Base-by-base conservation (phyloP, 345 rosid genomes). In the Arabis hirsuta region DNA sequence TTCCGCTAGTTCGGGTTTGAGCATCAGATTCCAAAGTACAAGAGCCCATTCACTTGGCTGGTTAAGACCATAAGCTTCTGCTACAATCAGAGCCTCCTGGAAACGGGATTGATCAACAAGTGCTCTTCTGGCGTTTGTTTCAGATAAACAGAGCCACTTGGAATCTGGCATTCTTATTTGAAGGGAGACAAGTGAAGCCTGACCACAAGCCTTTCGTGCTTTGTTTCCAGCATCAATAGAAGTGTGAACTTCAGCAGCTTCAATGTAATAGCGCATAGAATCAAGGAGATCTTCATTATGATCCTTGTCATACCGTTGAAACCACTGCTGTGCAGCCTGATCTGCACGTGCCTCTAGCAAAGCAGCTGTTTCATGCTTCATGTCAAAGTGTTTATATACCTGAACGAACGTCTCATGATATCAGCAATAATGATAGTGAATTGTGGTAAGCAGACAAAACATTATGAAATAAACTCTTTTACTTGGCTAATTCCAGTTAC, bases 91-190 rank as follows among this genome's bases (percentile, higher is more conserved):
- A 61, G 99, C 96, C 84, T 95, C 99, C 65, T 84, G 99, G 81
- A 95, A 95, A 42, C 85, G 90, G 19, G 92, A 86, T 80, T 91
- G 99, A 73, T 90, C 98, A 46, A 92, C 99, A 54, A 91, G 66
- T 38, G 87, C 87, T 62, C 90, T 79, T 78, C 99, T 83, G 13
- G 97, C 98, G 73, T 95, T 91, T 56, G 99, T 95, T 69, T 90
- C 98, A 24, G 93, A 84, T 60, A 86, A 79, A 65, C 82, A 79
- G 39, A 95, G 88, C 99, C 98, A 95, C 73, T 83, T 88, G 44
- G 83, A 82, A 82, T 95, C 99, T 0, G 99, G 99, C 91, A 90
- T 90, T 69, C 99, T 82, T 73, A 95, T 95, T 80, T 93, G 97
- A 73, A 95, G 96, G 62, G 98, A 95, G 71, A 95, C 90, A 19